Evolutionary conservation across 345 rosid genomes (phyloP), one percentile per base, ranked within the genome.

Genomic region (Eucalyptus polyanthemos): DNA sequence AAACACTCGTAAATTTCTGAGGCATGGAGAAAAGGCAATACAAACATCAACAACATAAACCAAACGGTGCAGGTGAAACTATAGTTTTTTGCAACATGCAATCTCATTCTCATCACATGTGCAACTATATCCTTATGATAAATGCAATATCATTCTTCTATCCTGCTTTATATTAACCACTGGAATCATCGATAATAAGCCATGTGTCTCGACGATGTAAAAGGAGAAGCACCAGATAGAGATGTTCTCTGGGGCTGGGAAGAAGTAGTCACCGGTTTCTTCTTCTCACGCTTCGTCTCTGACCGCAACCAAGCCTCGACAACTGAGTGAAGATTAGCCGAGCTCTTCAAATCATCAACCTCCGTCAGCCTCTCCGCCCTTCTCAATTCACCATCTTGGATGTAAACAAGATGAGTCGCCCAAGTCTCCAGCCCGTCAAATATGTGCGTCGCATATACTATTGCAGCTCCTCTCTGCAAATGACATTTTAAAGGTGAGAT

Each of bases 361-460:
- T 96, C 97, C 5, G 91, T 37, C 89, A 96, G 87, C 92, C 91
- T 95, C 90, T 93, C 93, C 19, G 93, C 90, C 92, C 92, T 95
- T 88, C 86, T 95, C 91, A 97, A 88, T 88, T 97, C 94, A 87
- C 99, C 98, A 56, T 97, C 96, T 86, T 96, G 99, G 88, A 96
- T 95, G 92, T 96, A 97, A 34, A 96, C 98, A 50, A 97, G 93
- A 94, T 97, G 95, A 15, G 98, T 95, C 3, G 98, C 98, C 99
- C 99, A 97, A 81, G 95, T 92, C 92, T 97, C 98, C 91, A 96
- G 87, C 60, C 99, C 99, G 21, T 97, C 99, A 86, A 96, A 97
- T 58, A 97, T 97, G 91, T 97, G 98, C 87, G 98, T 96, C 56
- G 99, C 98, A 83, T 97, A 96, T 72, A 96, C 95, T 69, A 97